Base-by-base conservation (phyloP, 1,284 basidiomycete species). In the Apiotrichum veenhuisii region DNA sequence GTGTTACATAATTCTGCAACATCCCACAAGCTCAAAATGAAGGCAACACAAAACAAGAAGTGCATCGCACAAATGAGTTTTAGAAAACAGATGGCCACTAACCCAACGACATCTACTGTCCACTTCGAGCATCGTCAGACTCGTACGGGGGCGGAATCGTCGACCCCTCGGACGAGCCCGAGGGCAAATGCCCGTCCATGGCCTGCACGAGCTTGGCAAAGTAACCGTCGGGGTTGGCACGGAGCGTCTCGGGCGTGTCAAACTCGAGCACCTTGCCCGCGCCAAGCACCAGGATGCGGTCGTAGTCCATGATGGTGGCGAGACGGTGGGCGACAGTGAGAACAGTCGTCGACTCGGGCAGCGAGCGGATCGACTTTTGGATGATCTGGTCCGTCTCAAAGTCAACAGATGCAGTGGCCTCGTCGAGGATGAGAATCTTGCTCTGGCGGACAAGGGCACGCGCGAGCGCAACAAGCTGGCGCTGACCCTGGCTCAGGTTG, bases 401-500 rank as follows among this genome's bases (percentile, higher is more conserved):
- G 64, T 80, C 80, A 34, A 76, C 71, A 18, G 71, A 72, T 23
- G 74, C 74, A 12, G 78, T 79, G 2, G 79, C 78, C 66, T 83
- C 83, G 65, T 84, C 82, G 45, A 83, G 71, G 5, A 84, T 76
- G 18, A 83, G 65, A 26, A 84, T 76, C 65, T 79, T 82, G 55
- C 78, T 78, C 54, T 74, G 65, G 56, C 81, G 69, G 1, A 83
- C 75, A 51, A 84, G 74, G 0, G 82, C 83, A 41, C 82, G 74
- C 0, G 83, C 82, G 5, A 82, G 74, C 0, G 81, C 80, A 18
- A 80, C 74, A n/a, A 82, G 84, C 68, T 89, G 87, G 5, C 87
- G 78, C 67, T 89, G 85, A 3, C 87, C 87, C 36, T 87, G 83
- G 1, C 83, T 85, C 27, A 89, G 77, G 66, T 89, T 88, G 17